Evolutionary conservation across 768 basidiomycete genomes (phyloP).

Genomic region (Boletus subcaerulescens): DNA sequence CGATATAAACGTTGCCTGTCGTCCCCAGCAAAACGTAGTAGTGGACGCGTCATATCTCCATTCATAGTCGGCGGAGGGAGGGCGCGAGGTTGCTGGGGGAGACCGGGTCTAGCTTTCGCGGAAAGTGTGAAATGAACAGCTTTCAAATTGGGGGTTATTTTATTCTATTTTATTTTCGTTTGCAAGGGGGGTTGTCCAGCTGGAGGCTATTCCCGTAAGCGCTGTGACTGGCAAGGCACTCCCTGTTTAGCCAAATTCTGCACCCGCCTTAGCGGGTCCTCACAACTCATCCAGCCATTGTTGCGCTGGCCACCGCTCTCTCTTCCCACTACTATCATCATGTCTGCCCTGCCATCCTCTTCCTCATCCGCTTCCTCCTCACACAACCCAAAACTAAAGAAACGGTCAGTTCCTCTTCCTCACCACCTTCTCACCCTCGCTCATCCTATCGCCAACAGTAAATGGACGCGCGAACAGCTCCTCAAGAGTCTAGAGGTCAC

Average conservation of each 20-base stretch:
- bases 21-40: too few relatives aligned
- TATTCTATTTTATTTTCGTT: background rate
- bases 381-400: conserved; percentile 26
- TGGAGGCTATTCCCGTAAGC: conserved; percentile 26
- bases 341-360: conserved; percentile 32
- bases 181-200: background rate
- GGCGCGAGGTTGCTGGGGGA: background rate
- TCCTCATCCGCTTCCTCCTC: conserved; percentile 21
- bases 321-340: conserved; percentile 39
- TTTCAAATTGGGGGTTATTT: background rate
- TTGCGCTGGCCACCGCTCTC: conserved; percentile 40
- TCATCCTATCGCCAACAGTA: conserved; percentile 29
- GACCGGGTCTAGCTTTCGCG: too few relatives aligned
- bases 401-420: conserved; percentile 29
- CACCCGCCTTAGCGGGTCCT: conserved; percentile 30
- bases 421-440: conserved; percentile 14
- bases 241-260: conserved; percentile 35
- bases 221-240: conserved; percentile 38
- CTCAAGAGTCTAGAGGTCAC: conserved; percentile 40
- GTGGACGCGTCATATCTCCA: too few relatives aligned
- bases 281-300: conserved; percentile 39
- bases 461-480: conserved; percentile 38
- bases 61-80: conserved; percentile 1
- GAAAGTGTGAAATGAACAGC: too few relatives aligned
- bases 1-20: conserved; percentile 10